Conservation (phyloP, 1,284 basidiomycete genomes). For the Veloporphyrellus conicus region DNA sequence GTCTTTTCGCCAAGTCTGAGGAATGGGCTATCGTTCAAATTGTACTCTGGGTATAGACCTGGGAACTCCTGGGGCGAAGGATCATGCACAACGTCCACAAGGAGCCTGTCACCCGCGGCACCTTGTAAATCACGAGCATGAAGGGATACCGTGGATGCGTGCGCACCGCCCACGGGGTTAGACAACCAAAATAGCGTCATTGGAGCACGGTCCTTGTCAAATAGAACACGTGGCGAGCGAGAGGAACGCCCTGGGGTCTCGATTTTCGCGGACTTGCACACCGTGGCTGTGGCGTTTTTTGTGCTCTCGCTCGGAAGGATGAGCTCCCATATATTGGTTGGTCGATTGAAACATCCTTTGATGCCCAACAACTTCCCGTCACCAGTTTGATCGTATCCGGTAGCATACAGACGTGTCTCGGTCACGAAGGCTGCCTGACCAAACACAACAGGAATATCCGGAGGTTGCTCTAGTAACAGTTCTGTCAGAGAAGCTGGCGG, state of each 20-base stretch:
- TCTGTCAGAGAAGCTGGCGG: constrained; percentile 9
- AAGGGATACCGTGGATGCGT: constrained; percentile 54
- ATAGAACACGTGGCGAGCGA: constrained; percentile 53
- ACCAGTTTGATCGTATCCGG: constrained; percentile 54
- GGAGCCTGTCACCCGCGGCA: constrained; percentile 8
- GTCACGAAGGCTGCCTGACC: constrained; percentile 55
- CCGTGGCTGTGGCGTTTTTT: background rate
- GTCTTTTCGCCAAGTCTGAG: constrained; percentile 29
- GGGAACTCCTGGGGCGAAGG: constrained; percentile 46
- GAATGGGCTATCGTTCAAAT: constrained; percentile 45
- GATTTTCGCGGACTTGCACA: constrained; percentile 35
- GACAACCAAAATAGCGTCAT: constrained; percentile 52
- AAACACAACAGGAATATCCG: constrained; percentile 34
- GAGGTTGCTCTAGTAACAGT: constrained; percentile 17
- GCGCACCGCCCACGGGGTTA: constrained; percentile 54
- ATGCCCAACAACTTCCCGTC: constrained; percentile 61
- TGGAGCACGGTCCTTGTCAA: constrained; percentile 24
- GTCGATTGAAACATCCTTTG: constrained; percentile 61
- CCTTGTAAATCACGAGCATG: constrained; percentile 38
- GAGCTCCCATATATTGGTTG: constrained; percentile 55
- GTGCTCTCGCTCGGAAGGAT: constrained; percentile 10
- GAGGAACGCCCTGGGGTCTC: constrained; percentile 44
- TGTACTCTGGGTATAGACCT: constrained; percentile 56
- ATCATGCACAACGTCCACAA: constrained; percentile 40
- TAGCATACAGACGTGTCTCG: constrained; percentile 48